Evolutionary conservation across 257 asterid species (phyloP).

Genomic region (Osmanthus fragrans): DNA sequence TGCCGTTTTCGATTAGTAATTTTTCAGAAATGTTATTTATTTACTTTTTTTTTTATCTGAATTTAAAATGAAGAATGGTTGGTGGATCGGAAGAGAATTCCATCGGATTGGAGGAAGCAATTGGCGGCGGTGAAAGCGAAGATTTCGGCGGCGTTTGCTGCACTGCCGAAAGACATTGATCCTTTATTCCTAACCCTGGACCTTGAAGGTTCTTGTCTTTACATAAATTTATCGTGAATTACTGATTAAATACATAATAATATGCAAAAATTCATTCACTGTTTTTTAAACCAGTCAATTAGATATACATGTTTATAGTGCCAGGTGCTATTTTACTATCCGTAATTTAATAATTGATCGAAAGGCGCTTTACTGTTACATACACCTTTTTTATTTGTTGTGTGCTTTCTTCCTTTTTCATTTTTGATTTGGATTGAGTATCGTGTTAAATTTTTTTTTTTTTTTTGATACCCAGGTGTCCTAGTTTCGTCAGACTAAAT

Average conservation of each 20-base stretch:
- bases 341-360: not conserved
- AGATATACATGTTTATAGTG: not conserved
- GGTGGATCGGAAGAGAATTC: conserved; percentile 92
- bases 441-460: too few species aligned
- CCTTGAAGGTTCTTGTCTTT: conserved; percentile 59
- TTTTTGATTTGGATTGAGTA: not conserved
- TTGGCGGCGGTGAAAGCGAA: conserved; percentile 76
- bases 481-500: too few species aligned
- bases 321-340: not conserved
- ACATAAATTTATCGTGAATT: not conserved
- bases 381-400: too few species aligned
- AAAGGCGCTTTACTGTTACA: not conserved
- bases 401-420: not conserved
- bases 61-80: conserved; percentile 74
- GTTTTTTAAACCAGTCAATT: not conserved
- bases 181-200: conserved; percentile 78
- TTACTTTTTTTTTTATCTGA: not conserved
- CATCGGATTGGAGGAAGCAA: conserved; percentile 88
- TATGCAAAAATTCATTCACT: not conserved
- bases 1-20: not conserved
- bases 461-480: too few species aligned
- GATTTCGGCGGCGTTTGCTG: conserved; percentile 66
- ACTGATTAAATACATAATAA: not conserved
- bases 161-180: conserved; percentile 79
- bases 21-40: not conserved